Percentiles rank a stretch among this genome's conserved stretches.
Evolutionary conservation across 129 eudicot genomes (phyloP).

Genomic region (Artemisia tridentata): DNA sequence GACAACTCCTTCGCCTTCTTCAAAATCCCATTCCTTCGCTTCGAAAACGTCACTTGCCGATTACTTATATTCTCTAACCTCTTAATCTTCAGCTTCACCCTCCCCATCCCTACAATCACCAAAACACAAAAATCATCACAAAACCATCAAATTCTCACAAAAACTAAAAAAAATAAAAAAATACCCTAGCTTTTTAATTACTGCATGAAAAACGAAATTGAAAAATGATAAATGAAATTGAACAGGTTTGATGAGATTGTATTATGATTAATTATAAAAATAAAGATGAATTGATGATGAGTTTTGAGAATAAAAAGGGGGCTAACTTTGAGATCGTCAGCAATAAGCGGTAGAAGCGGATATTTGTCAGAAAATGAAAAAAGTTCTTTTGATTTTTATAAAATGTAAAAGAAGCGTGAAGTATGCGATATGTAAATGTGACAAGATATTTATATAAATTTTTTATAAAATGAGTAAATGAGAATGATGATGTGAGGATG

Average conservation of each 20-base stretch:
- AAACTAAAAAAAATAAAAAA: neutral
- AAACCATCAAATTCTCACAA: neutral
- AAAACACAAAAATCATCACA: neutral
- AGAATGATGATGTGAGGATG: constrained; percentile 19
- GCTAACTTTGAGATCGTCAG: constrained; percentile 35
- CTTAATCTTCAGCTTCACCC: constrained; percentile 91
- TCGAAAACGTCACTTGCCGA: constrained; percentile 81
- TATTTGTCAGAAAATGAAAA: constrained; percentile 18
- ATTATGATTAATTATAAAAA: too few relatives aligned
- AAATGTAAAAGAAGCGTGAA: too few relatives aligned
- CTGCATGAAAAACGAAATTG: too few relatives aligned
- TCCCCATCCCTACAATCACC: constrained; percentile 74
- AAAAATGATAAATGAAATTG: too few relatives aligned
- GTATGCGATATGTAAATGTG: too few relatives aligned
- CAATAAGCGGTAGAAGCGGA: constrained; percentile 34
- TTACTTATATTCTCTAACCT: constrained; percentile 78
- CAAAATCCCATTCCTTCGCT: constrained; percentile 75
- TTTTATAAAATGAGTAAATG: neutral
- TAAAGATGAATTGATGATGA: neutral
- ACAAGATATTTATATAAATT: neutral
- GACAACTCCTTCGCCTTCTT: constrained; percentile 90
- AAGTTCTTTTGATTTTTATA: too few relatives aligned
- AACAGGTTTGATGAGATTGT: too few relatives aligned
- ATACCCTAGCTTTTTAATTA: too few relatives aligned
- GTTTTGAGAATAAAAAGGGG: neutral